These are phyloP conservation scores for Asclepias syriaca DNA, from an alignment of 257 asterid species.

Conservation along the genomic window DNA sequence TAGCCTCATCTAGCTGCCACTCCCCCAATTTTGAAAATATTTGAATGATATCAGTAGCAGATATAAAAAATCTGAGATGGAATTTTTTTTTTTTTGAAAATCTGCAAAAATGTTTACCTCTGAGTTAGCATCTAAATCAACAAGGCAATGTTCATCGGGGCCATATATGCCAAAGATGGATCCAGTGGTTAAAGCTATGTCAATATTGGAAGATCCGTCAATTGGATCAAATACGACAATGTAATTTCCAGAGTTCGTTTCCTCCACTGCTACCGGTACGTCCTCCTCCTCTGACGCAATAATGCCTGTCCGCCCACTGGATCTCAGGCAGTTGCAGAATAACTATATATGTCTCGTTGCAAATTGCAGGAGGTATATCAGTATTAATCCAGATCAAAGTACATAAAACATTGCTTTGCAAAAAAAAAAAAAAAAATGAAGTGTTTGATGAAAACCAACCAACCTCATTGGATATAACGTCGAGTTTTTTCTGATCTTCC, in stretches of 20 bases:
- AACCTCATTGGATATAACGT: conserved; percentile 79
- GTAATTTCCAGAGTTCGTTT: conserved; percentile 78
- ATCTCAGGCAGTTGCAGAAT: conserved; percentile 72
- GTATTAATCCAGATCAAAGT: not conserved
- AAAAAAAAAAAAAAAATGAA: not conserved
- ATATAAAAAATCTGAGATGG: too few species aligned
- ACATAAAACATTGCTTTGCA: not conserved
- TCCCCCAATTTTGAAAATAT: not conserved
- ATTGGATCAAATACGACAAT: conserved; percentile 85
- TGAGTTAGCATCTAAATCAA: conserved; percentile 51
- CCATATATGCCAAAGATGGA: conserved; percentile 77
- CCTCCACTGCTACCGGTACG: conserved; percentile 83
- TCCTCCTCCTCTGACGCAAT: conserved; percentile 94
- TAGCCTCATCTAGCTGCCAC: conserved; percentile 56
- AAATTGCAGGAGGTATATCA: not conserved
- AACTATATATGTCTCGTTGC: conserved; percentile 30
- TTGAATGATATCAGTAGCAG: not conserved
- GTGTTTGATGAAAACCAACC: not conserved
- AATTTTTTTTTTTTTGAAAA: not conserved
- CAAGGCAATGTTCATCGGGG: conserved; percentile 61
- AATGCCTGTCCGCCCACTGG: conserved; percentile 78
- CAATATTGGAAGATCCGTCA: conserved; percentile 85
- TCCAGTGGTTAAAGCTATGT: conserved; percentile 74
- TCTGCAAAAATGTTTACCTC: conserved; percentile 28
- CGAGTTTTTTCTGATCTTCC: conserved; percentile 88